These are phyloP conservation scores for Waltergamsia citrina DNA, from an alignment of 2,329 filamentous ascomycete genomes.

Conservation along the genomic window DNA sequence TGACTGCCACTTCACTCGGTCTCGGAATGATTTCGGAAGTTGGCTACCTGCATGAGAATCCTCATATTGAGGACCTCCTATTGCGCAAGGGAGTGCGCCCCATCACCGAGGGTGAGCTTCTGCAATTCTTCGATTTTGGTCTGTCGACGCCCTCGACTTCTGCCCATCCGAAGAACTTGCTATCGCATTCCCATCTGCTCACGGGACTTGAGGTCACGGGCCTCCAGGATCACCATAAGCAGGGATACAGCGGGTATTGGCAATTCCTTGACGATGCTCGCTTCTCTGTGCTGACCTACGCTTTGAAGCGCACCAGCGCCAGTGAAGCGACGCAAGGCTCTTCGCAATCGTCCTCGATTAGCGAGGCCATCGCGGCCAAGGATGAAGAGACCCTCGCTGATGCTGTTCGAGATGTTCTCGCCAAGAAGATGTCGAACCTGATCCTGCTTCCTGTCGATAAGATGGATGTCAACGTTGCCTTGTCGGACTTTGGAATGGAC, in stretches of 20 bases:
- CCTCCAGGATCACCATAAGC: conserved; percentile 5
- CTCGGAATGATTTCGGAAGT: conserved; percentile 24
- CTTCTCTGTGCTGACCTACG: background rate
- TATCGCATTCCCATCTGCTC: conserved; percentile 10
- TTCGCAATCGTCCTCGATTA: conserved; percentile 9
- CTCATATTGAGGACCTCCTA: conserved; percentile 22
- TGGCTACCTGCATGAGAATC: conserved; percentile 23
- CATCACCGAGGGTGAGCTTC: conserved; percentile 19
- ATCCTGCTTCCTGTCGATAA: conserved; percentile 14
- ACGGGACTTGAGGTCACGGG: conserved; percentile 13
- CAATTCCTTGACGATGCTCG: conserved; percentile 1
- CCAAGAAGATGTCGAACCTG: conserved; percentile 10
- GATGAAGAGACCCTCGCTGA: conserved; percentile 3
- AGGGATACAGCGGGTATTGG: conserved; percentile 1
- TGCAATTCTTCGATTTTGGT: conserved; percentile 16
- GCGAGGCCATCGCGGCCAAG: conserved; percentile 1
- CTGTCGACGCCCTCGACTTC: conserved; percentile 6
- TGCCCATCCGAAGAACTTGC: conserved; percentile 5
- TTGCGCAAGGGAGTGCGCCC: conserved; percentile 22
- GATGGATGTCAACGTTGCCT: conserved; percentile 12
- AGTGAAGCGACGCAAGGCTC: conserved; percentile 5
- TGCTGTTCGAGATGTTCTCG: conserved; percentile 6
- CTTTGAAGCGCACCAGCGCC: background rate
- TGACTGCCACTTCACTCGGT: conserved; percentile 15
- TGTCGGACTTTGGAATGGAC: conserved; percentile 25